These are phyloP conservation scores for Candida dajiaensis DNA, from an alignment of 805 yeast genomes.

Conservation along the genomic window DNA sequence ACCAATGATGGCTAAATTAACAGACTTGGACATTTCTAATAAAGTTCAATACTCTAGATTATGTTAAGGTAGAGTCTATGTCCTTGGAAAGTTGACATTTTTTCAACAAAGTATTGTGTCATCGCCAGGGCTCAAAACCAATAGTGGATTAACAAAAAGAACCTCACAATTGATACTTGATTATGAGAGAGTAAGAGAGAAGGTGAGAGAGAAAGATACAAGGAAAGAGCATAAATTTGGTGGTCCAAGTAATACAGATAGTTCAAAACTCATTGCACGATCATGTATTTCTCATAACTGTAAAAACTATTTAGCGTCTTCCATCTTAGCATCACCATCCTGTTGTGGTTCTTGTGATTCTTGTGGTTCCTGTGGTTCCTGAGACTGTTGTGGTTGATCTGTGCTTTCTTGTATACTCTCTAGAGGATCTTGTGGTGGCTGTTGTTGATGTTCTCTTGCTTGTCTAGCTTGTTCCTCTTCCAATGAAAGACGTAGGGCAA, in stretches of 20 bases:
- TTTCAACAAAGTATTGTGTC: background rate
- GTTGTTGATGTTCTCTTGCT: constrained; percentile 46
- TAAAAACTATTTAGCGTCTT: background rate
- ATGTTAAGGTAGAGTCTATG: background rate
- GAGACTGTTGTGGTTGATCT: background rate
- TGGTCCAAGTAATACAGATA: background rate
- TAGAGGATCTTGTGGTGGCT: background rate
- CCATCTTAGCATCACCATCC: background rate
- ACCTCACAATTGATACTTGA: too few species aligned
- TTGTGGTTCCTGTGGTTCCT: constrained; percentile 1
- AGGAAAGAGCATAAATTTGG: too few species aligned
- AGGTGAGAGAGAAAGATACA: too few species aligned
- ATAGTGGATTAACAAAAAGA: background rate
- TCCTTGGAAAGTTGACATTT: background rate
- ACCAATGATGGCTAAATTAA: constrained; percentile 70
- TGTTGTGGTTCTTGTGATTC: background rate
- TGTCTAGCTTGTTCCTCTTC: constrained; percentile 94
- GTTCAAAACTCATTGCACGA: background rate
- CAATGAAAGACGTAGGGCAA: constrained; percentile 88
- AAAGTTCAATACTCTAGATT: background rate
- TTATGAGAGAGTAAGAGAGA: too few species aligned
- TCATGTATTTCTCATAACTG: background rate
- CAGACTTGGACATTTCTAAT: constrained; percentile 40
- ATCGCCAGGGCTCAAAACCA: background rate
- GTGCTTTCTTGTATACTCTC: constrained; percentile 1